A percentile compares a stretch with the other conserved stretches of the same genome.
These are phyloP conservation scores for Boletus pseudopeckii DNA, from an alignment of 768 basidiomycete species.

Conservation along the genomic window DNA sequence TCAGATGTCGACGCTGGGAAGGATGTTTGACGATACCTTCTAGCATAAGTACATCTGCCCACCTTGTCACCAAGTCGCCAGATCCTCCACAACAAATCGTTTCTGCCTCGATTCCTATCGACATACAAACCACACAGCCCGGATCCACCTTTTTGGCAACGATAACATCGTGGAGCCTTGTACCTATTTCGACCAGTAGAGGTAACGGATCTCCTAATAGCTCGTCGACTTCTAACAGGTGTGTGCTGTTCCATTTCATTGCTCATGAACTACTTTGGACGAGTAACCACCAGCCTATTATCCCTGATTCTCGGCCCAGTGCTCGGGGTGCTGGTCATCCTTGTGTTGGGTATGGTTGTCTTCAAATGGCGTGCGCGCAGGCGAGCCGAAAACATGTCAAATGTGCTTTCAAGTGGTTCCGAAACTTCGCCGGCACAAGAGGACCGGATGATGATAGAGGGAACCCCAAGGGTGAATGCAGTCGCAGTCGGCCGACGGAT, in stretches of 20 bases:
- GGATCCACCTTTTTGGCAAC: constrained; percentile 3
- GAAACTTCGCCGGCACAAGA: background rate
- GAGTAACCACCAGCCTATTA: constrained; percentile 5
- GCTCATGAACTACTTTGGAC: background rate
- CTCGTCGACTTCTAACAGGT: constrained; percentile 7
- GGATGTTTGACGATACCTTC: background rate
- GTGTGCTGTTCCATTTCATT: background rate
- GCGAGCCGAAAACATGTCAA: background rate
- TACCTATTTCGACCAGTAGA: constrained; percentile 4
- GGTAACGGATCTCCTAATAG: background rate
- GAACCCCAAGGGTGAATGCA: background rate
- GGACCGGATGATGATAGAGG: background rate
- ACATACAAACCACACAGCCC: background rate
- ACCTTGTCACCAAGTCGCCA: background rate
- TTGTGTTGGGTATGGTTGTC: constrained; percentile 7
- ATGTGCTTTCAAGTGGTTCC: background rate
- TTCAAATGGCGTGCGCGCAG: constrained; percentile 1
- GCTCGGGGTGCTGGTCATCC: constrained; percentile 3
- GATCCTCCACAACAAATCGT: background rate
- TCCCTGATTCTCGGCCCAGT: constrained; percentile 10
- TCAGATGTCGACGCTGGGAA: background rate
- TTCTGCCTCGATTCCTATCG: background rate
- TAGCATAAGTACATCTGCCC: background rate
- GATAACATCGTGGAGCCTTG: background rate
- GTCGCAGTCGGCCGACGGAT: background rate